Evolutionary conservation across 31 red algal species (phyloP).

Genomic region (Asparagopsis taxiformis): DNA sequence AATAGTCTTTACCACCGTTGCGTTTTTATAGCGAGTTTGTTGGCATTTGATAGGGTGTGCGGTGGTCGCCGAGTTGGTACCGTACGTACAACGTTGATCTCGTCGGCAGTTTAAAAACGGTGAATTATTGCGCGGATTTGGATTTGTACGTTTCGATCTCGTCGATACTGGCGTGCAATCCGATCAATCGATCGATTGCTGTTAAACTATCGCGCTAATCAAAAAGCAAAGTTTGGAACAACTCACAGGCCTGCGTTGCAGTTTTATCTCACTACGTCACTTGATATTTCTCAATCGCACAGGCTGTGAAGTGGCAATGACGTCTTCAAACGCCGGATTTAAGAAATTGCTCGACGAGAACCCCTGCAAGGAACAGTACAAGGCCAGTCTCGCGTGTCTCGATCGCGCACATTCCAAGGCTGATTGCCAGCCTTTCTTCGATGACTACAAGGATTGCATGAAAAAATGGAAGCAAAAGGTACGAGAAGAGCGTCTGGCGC

Average conservation of each 20-base stretch:
- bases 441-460: background rate
- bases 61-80: no score
- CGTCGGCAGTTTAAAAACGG: no score
- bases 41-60: no score
- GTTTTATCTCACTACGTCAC: background rate
- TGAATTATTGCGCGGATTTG: no score
- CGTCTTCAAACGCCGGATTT: background rate
- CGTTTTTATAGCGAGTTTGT: no score
- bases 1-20: background rate
- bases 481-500: background rate
- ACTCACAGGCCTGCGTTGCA: background rate
- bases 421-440: background rate
- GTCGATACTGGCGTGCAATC: no score
- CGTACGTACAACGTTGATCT: no score
- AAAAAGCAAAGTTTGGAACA: no score
- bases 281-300: background rate
- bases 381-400: background rate
- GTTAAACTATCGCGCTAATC: no score
- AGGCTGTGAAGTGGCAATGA: background rate
- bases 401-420: background rate
- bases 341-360: background rate
- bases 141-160: no score
- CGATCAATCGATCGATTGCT: no score
- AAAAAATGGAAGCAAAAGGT: background rate
- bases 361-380: background rate